These are phyloP conservation scores for Rhynchospora breviuscula DNA, from an alignment of 176 grass and related monocot species.

Conservation along the genomic window DNA sequence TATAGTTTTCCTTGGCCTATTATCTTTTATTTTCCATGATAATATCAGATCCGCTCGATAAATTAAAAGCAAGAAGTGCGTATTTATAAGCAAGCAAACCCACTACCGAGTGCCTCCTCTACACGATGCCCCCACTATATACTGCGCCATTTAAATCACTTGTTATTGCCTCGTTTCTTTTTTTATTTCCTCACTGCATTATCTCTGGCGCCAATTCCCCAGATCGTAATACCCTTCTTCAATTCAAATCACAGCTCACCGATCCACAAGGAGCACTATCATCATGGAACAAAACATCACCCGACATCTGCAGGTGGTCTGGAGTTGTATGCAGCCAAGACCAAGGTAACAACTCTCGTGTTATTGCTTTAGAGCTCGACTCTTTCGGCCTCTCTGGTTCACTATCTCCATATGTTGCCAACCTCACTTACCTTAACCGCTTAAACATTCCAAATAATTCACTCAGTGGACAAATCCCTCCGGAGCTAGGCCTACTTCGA, in stretches of 20 bases:
- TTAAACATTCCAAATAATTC: slow-evolving; percentile 35
- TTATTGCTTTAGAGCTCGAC: slow-evolving; percentile 32
- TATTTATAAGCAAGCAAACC: background rate
- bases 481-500: slow-evolving; percentile 27
- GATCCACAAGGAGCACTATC: slow-evolving; percentile 28
- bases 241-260: slow-evolving; percentile 43
- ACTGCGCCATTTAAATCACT: background rate
- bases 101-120: background rate
- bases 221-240: slow-evolving; percentile 35
- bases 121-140: background rate
- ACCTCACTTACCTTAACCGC: slow-evolving; percentile 34
- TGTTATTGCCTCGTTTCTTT: background rate
- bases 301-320: slow-evolving; percentile 41
- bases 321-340: slow-evolving; percentile 32
- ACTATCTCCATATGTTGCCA: slow-evolving; percentile 37
- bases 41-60: background rate
- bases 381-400: slow-evolving; percentile 22
- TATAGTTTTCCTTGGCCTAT: no score
- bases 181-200: slow-evolving; percentile 17
- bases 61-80: background rate
- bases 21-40: background rate
- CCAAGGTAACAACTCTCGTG: slow-evolving; percentile 1
- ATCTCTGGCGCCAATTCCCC: background rate
- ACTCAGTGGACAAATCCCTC: slow-evolving; percentile 36
- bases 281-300: slow-evolving; percentile 38